Base-by-base conservation (phyloP, 2,329 filamentous ascomycete species). In the Raffaelea deltoideospora region DNA sequence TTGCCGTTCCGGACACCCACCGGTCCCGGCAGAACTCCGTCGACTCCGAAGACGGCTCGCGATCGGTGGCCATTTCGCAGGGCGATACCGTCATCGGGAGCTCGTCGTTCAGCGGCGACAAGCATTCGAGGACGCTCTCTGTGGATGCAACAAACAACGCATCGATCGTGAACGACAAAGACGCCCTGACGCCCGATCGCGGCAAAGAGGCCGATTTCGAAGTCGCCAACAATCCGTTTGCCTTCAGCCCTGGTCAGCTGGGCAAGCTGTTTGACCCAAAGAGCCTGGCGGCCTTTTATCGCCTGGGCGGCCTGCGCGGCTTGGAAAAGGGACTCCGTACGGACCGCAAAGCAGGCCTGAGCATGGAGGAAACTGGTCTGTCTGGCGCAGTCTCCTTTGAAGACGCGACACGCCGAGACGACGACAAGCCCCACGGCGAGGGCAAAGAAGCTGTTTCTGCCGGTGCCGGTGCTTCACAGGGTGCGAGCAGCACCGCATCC, bases 181-280 rank as follows among this genome's bases (percentile, higher is more conserved):
- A 78, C 43, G 84, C 84, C 0, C 59, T 94, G 42, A 73, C 67
- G 34, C 81, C 85, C 0, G 84, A 92, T 51, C 67, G 73, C 27
- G 81, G 82, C 7, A 81, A 76, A 36, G 81, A 87, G 52, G 65
- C 60, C 15, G 82, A 88, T 43, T 94, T 92, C 48, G 48, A 72
- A 13, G 76, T 88, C 10, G 67, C 78, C 6, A 65, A 85, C 53
- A 93, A 90, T 53, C 79, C 79, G 1, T 94, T 94, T 50, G 86
- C 84, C 14, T 94, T 85, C 52, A 74, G 76, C 2, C 81, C 81
- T 3, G 86, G 87, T 13, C 78, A 92, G 50, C 65, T 95, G 43
- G 79, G 76, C 48, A 94, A 93, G 56, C 70, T 94, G 60, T 74
- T 88, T 43, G 90, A 92, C 52, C 87, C 87, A 4, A 94, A 94